Percentiles rank a stretch among this genome's conserved stretches.
Evolutionary conservation across 1,139 yeast species (phyloP).

Genomic region (Pichia sp.): DNA sequence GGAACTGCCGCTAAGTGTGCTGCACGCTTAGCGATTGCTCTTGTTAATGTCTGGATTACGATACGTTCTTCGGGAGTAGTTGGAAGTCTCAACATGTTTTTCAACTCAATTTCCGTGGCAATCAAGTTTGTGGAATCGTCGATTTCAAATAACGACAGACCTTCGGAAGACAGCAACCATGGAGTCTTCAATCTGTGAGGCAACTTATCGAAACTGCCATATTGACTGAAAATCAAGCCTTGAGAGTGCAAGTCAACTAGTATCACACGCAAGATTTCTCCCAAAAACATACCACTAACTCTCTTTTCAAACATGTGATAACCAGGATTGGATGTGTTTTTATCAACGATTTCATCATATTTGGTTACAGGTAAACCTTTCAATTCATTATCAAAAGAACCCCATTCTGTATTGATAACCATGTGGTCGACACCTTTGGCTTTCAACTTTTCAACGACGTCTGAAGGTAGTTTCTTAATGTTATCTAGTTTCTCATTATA

Average conservation of each 20-base stretch:
- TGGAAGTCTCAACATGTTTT: slow-evolving; percentile 57
- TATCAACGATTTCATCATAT: slow-evolving; percentile 65
- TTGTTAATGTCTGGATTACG: slow-evolving; percentile 63
- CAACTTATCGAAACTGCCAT: slow-evolving; percentile 40
- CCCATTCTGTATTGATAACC: slow-evolving; percentile 97
- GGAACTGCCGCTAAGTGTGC: slow-evolving; percentile 86
- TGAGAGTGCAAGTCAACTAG: slow-evolving; percentile 57
- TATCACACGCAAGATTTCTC: slow-evolving; percentile 74
- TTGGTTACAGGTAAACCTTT: slow-evolving; percentile 64
- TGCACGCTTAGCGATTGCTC: slow-evolving; percentile 76
- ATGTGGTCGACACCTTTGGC: slow-evolving; percentile 51
- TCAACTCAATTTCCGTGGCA: slow-evolving; percentile 56
- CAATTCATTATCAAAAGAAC: slow-evolving; percentile 82
- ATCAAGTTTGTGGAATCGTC: slow-evolving; percentile 67
- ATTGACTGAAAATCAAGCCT: slow-evolving; percentile 50
- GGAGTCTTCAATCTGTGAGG: slow-evolving; percentile 66
- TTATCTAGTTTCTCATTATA: slow-evolving; percentile 67
- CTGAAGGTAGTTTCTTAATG: slow-evolving; percentile 56
- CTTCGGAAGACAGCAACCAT: slow-evolving; percentile 76
- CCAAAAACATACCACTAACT: slow-evolving; percentile 89
- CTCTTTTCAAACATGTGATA: slow-evolving; percentile 90
- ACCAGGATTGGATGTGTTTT: slow-evolving; percentile 68
- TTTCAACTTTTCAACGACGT: slow-evolving; percentile 33
- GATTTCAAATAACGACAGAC: slow-evolving; percentile 72
- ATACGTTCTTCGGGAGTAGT: slow-evolving; percentile 60